Conservation (phyloP, 306 rosid genomes). For the Cucumis hystrix region DNA sequence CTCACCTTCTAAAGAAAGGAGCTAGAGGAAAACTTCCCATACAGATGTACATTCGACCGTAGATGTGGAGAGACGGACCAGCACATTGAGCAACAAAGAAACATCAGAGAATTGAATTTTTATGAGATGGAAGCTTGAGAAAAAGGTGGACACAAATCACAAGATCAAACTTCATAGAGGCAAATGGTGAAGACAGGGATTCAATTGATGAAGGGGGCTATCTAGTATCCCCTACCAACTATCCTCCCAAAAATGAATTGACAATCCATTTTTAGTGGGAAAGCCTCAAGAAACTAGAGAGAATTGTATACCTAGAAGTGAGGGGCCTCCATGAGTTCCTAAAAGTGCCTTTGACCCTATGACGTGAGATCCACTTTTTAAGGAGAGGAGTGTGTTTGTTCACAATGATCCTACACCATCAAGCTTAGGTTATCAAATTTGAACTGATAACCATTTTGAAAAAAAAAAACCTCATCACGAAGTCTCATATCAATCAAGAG, state of each 20-base stretch:
- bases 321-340: not conserved
- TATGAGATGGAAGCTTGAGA: not conserved
- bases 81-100: not conserved
- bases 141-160: not conserved
- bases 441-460: not conserved
- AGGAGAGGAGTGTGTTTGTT: not conserved
- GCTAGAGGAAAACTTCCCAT: not conserved
- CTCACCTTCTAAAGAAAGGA: not conserved
- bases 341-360: not conserved
- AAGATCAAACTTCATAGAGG: not conserved
- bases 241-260: not conserved
- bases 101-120: not conserved
- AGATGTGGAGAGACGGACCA: not conserved
- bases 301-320: not conserved
- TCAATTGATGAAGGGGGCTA: not conserved
- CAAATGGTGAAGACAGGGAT: not conserved
- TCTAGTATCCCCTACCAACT: not conserved
- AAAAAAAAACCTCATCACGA: not conserved
- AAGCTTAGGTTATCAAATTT: not conserved
- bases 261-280: not conserved
- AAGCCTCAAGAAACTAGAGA: not conserved
- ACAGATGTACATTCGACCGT: not conserved
- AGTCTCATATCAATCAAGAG: not conserved
- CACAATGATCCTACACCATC: not conserved
- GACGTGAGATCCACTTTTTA: not conserved